Conservation (phyloP, 2,329 filamentous ascomycete species). For the Phaeosphaeria sp. region DNA sequence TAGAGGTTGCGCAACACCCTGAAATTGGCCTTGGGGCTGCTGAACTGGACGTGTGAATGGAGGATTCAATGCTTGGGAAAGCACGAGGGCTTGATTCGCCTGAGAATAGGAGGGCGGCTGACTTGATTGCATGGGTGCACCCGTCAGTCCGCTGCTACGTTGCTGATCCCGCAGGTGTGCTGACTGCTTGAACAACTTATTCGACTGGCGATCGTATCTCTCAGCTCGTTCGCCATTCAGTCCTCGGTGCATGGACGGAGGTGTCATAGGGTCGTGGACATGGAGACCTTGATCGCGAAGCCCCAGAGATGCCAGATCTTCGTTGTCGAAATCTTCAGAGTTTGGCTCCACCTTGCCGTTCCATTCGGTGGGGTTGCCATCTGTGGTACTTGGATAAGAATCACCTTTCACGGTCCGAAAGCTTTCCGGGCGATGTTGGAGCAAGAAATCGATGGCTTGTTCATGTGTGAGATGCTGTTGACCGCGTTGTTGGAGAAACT, state of each 20-base stretch:
- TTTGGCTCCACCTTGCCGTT: slow-evolving; percentile 12
- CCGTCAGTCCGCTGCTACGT: slow-evolving; percentile 12
- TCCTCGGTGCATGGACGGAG: background rate
- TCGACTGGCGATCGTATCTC: slow-evolving; percentile 1
- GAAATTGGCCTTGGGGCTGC: too few relatives aligned
- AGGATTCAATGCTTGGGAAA: background rate
- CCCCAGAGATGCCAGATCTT: slow-evolving; percentile 10
- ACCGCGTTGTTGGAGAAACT: slow-evolving; percentile 2
- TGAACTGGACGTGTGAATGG: too few relatives aligned
- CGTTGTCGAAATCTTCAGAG: slow-evolving; percentile 11
- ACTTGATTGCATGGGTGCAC: slow-evolving; percentile 5
- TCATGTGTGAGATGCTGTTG: slow-evolving; percentile 1
- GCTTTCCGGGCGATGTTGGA: background rate
- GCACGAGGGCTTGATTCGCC: slow-evolving; percentile 1
- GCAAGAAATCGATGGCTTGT: slow-evolving; percentile 9
- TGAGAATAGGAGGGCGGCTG: slow-evolving; percentile 21
- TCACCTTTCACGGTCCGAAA: slow-evolving; percentile 30
- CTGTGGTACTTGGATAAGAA: slow-evolving; percentile 49
- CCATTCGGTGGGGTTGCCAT: slow-evolving; percentile 33
- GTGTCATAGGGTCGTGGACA: background rate
- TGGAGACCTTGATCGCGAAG: slow-evolving; percentile 15
- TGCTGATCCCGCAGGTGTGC: slow-evolving; percentile 26
- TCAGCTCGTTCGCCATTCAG: background rate
- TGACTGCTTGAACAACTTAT: slow-evolving; percentile 19
- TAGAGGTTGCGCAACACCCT: too few relatives aligned